Conservation (phyloP, 2,329 filamentous ascomycete genomes). For the Trichocomaceae sp. region DNA sequence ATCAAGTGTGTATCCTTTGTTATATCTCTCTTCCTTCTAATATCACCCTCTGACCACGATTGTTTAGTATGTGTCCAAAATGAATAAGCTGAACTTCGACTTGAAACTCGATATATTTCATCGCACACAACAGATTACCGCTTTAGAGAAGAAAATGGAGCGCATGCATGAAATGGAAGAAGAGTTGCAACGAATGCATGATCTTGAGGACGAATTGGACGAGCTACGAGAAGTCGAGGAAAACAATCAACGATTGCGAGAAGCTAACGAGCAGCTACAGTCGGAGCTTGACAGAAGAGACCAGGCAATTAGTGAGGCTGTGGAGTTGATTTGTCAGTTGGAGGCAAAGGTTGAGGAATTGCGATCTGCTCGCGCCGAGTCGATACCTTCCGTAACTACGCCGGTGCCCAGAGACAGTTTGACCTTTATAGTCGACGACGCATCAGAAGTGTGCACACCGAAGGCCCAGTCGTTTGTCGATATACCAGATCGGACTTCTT, state of each 20-base stretch:
- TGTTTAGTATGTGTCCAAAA: slow-evolving; percentile 37
- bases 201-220: slow-evolving; percentile 29
- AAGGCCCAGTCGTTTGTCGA: slow-evolving; percentile 24
- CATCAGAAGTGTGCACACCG: slow-evolving; percentile 22
- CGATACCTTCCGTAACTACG: slow-evolving; percentile 23
- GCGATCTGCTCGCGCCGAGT: slow-evolving; percentile 17
- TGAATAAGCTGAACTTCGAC: slow-evolving; percentile 40
- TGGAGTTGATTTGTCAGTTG: slow-evolving; percentile 38
- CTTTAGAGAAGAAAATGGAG: slow-evolving; percentile 32
- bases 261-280: slow-evolving; percentile 33
- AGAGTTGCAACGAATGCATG: slow-evolving; percentile 25
- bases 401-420: slow-evolving; percentile 22
- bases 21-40: neutral
- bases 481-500: slow-evolving; percentile 36
- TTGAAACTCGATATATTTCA: slow-evolving; percentile 39
- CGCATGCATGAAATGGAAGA: slow-evolving; percentile 34
- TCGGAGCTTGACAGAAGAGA: slow-evolving; percentile 35
- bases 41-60: slow-evolving; percentile 11
- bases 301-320: slow-evolving; percentile 38
- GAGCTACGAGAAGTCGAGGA: slow-evolving; percentile 32
- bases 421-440: slow-evolving; percentile 1
- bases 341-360: slow-evolving; percentile 35
- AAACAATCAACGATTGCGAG: slow-evolving; percentile 30
- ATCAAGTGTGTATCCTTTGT: slow-evolving; percentile 28
- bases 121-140: slow-evolving; percentile 31